phyloP scores from a whole-genome alignment of 2,329 filamentous ascomycete genomes.

The Albophoma yamanashiensis region DNA sequence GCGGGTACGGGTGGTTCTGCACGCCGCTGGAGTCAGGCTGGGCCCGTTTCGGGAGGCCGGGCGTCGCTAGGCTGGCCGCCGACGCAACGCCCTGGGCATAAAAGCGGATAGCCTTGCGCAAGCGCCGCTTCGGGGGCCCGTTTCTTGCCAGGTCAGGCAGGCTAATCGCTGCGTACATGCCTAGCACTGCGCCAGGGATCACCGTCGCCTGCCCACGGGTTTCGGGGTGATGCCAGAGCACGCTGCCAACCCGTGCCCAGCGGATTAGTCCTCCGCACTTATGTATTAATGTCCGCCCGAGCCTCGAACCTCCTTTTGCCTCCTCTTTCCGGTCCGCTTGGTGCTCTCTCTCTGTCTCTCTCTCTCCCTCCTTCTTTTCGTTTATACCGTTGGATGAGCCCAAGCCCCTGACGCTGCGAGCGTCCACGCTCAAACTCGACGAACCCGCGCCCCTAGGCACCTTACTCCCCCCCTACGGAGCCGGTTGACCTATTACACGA shows the following conservation, averaged over 20 bases:
- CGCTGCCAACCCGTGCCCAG: background rate
- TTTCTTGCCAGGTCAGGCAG: background rate
- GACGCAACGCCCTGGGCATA: background rate
- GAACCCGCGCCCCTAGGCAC: background rate
- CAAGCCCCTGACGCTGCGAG: background rate
- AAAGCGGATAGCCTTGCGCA: background rate
- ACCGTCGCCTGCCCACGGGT: background rate
- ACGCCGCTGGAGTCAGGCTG: too few relatives aligned
- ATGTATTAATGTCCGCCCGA: background rate
- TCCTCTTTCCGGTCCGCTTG: background rate
- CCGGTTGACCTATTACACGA: too few relatives aligned
- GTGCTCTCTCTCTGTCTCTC: background rate
- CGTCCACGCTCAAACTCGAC: background rate
- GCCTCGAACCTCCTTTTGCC: background rate
- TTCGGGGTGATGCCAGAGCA: background rate
- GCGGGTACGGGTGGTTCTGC: too few relatives aligned
- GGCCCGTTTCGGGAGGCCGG: background rate
- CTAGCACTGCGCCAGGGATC: background rate
- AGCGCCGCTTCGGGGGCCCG: background rate
- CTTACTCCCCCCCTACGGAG: too few relatives aligned
- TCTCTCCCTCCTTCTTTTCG: too few relatives aligned
- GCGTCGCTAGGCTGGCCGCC: background rate
- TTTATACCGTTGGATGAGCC: background rate
- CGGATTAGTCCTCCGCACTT: background rate
- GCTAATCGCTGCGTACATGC: too few relatives aligned